phyloP scores from a whole-genome alignment of 345 rosid genomes.

The Eucalyptus lansdowneana region DNA sequence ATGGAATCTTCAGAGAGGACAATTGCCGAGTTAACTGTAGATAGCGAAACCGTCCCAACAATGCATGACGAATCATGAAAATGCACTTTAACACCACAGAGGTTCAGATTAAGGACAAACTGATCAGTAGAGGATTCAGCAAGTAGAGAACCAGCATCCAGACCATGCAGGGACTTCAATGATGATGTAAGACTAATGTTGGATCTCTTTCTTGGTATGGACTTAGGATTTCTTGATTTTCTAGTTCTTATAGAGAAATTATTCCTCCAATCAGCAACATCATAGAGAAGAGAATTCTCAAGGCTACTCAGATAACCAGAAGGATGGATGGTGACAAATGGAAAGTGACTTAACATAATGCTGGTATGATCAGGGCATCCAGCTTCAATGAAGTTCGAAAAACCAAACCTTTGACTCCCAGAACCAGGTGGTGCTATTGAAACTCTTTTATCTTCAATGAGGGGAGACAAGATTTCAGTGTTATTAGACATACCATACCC shows the following conservation, averaged over 20 bases:
- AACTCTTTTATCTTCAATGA: conserved; percentile 4
- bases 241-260: conserved; percentile 20
- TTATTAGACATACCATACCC: conserved; percentile 13
- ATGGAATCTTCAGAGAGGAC: conserved; percentile 24
- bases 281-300: conserved; percentile 33
- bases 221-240: conserved; percentile 17
- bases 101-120: conserved; percentile 29
- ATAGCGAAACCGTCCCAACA: conserved; percentile 53
- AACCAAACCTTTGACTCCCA: conserved; percentile 50
- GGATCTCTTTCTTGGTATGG: conserved; percentile 15
- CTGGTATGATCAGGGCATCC: conserved; percentile 26
- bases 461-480: conserved; percentile 3
- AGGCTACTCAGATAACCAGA: conserved; percentile 38
- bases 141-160: conserved; percentile 7
- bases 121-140: conserved; percentile 11
- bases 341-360: conserved; percentile 57
- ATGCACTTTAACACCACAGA: conserved; percentile 44
- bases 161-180: background rate
- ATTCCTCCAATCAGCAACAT: conserved; percentile 50
- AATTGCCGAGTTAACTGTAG: conserved; percentile 32
- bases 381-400: conserved; percentile 56
- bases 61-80: conserved; percentile 75
- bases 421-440: conserved; percentile 18
- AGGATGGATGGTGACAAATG: conserved; percentile 45
- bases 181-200: background rate